Evolutionary conservation across 2,329 filamentous ascomycete genomes (phyloP).

Genomic region (Diaporthe destruens): DNA sequence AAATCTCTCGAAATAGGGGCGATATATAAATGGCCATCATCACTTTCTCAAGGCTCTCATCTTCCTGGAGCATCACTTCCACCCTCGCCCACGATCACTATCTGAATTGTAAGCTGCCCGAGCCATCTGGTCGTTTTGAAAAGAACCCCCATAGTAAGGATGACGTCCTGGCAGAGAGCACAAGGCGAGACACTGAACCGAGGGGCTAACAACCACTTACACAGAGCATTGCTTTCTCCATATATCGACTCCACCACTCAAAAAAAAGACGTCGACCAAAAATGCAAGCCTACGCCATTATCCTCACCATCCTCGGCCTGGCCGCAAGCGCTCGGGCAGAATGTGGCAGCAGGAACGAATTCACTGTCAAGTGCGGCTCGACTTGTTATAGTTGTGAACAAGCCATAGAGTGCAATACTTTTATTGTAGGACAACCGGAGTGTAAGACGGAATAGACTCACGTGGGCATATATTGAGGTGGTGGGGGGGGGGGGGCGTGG

Average conservation of each 20-base stretch:
- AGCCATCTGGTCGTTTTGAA: too few species aligned
- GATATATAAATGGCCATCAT: background rate
- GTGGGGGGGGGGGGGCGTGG: background rate
- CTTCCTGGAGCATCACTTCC: background rate
- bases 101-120: background rate
- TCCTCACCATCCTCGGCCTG: conserved; percentile 20
- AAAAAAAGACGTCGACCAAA: background rate
- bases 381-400: conserved; percentile 6
- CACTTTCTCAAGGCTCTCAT: too few species aligned
- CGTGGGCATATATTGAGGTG: too few species aligned
- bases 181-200: background rate
- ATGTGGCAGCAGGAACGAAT: background rate
- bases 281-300: conserved; percentile 11
- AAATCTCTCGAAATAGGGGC: background rate
- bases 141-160: background rate
- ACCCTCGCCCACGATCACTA: background rate
- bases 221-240: background rate
- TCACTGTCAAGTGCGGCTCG: conserved; percentile 8
- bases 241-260: background rate
- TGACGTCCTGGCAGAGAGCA: background rate
- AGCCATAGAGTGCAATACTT: background rate
- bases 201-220: background rate
- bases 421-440: background rate
- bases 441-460: background rate
- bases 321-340: background rate